phyloP scores from a whole-genome alignment of 805 yeast species.

The Candida insectalens region DNA sequence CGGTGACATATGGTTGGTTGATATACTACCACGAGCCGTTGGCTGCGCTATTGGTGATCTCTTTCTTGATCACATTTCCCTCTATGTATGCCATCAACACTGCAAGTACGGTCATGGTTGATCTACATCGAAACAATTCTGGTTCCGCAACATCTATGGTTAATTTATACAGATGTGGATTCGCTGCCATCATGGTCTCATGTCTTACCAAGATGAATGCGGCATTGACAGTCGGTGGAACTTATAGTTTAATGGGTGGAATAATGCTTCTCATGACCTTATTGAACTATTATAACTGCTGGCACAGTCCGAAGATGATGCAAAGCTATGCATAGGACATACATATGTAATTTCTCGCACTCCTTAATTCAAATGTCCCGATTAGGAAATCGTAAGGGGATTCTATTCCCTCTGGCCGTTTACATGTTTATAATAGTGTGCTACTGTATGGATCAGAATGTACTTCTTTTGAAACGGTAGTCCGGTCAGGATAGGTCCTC shows the following conservation, averaged over 20 bases:
- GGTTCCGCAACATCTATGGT: constrained; percentile 69
- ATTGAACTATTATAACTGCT: too few species aligned
- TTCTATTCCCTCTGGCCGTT: too few species aligned
- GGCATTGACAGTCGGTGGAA: constrained; percentile 60
- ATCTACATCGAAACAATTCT: constrained; percentile 57
- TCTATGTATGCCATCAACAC: constrained; percentile 49
- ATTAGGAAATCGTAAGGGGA: too few species aligned
- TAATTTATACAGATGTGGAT: constrained; percentile 64
- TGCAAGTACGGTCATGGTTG: constrained; percentile 63
- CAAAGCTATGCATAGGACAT: too few species aligned
- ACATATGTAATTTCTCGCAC: too few species aligned
- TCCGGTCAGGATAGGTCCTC: too few species aligned
- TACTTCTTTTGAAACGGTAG: too few species aligned
- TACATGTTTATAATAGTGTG: too few species aligned
- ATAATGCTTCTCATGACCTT: too few species aligned
- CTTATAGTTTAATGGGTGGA: constrained; percentile 63
- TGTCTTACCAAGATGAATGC: constrained; percentile 51
- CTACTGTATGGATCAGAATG: too few species aligned
- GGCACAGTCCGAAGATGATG: too few species aligned
- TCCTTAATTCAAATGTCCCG: too few species aligned
- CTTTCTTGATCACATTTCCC: constrained; percentile 49
- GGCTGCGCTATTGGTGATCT: constrained; percentile 47
- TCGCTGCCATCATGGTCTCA: constrained; percentile 64
- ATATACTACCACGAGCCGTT: constrained; percentile 36
- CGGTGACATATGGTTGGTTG: constrained; percentile 59